Evolutionary conservation across 2,329 filamentous ascomycete species (phyloP), one percentile per base, ranked within the genome.

Genomic region (Phyllosticta citribraziliensis): DNA sequence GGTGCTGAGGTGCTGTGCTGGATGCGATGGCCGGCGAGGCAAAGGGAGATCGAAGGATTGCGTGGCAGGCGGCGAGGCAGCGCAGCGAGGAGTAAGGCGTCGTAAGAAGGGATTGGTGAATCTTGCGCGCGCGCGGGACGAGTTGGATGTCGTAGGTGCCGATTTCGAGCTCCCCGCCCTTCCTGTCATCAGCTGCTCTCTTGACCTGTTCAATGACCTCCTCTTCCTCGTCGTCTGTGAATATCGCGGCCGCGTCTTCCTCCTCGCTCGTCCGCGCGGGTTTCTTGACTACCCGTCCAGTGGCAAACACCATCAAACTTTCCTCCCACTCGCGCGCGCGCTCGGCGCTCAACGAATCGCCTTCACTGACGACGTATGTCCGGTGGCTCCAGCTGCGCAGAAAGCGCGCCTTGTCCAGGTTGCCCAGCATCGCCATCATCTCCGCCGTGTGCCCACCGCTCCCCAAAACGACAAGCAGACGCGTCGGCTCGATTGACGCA

Each of bases 401-500:
- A 70, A 75, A 79, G 57, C 73, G 72, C 8, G 63, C 57, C 58
- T 74, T 73, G 60, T 76, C 70, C 1, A 86, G 75, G 66, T 81
- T 82, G 66, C 79, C 77, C 67, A 99, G 84, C 78, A 97, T 88
- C 69, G 88, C 85, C 64, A 96, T 80, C 88, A 99, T 96, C 75
- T 99, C 94, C 55, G 91, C 87, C 0, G 94, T 97, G 75, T 99
- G 94, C 0, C 94, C 94, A 33, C 94, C 94, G 2, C 89, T 95
- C 58, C 94, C 94, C 24, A 97, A 87, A 25, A 97, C 86, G 65
- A 96, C 83, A 33, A 96, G 79, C 59, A 91, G 78, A 72, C 92
- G 85, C 6, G 79, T 78, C 25, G 77, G 76, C 3, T 68, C 57
- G n/a, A 52, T 30, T 11, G n/a, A 19, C 24, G 17, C 19, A 55